Evolutionary conservation across 495 filamentous ascomycete genomes (phyloP), one percentile per base, ranked within the genome.

Genomic region (Penicillium antarcticum): DNA sequence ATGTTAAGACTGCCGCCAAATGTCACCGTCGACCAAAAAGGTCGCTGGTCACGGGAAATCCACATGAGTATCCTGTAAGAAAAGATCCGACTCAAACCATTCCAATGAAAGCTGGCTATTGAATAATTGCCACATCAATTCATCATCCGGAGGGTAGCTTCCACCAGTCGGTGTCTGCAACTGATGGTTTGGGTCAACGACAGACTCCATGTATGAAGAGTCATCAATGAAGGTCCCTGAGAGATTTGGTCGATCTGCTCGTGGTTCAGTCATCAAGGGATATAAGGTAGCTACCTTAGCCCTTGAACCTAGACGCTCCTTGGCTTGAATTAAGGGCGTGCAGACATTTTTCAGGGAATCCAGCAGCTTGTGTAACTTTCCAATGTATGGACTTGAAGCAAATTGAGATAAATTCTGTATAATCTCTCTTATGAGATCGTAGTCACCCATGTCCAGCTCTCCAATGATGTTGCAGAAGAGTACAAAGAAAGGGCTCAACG

Each of bases 401-500:
- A 64, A 66, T n/a, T 48, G 63, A 17, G 56, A 55, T 3, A 69
- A 36, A 14, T 44, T 51, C 23, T 61, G 21, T 3, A 42, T 62
- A 35, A 69, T 61, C 0, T 56, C 33, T 34, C 55, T 49, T n/a
- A 66, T 56, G 3, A 69, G 54, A 31, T 46, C 41, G 41, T 66
- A 66, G 50, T 68, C 66, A 12, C 57, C 51, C 13, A 45, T 38
- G 37, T 66, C 58, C 9, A 62, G 9, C 17, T 61, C 58, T 5
- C 54, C 55, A 41, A 69, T 63, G 18, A 69, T 60, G 42, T 69
- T 62, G 47, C 63, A 69, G 43, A 69, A 63, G 7, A 66, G 42
- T 13, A 69, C 66, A 24, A 69, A 69, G 42, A 69, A 69, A 6
- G 66, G 54, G 45, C 54, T 64, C 6, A 64, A 42, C 1, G 66